Conservation (phyloP, 495 filamentous ascomycete species). For the Penicillium robsamsonii region DNA sequence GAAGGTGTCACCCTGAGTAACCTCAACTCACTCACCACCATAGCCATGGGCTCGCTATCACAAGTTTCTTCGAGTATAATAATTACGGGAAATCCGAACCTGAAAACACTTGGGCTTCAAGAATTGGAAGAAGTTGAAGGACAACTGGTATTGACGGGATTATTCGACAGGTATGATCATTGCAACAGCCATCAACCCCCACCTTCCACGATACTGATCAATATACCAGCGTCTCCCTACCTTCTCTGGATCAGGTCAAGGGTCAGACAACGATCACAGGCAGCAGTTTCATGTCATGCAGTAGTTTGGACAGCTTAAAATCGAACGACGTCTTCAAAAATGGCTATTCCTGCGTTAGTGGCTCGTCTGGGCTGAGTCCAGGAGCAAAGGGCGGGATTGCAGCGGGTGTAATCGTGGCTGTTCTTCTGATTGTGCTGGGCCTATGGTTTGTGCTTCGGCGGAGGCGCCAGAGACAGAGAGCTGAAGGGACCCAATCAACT, state of each 20-base stretch:
- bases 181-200: background rate
- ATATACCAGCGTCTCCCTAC: conserved; percentile 26
- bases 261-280: conserved; percentile 26
- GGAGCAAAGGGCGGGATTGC: conserved; percentile 36
- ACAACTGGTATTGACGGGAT: conserved; percentile 23
- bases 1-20: conserved; percentile 25
- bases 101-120: conserved; percentile 23
- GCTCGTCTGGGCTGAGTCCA: conserved; percentile 18
- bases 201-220: background rate
- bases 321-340: conserved; percentile 21
- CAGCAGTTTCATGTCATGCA: conserved; percentile 26
- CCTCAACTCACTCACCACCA: conserved; percentile 17
- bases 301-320: conserved; percentile 15
- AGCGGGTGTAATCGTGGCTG: conserved; percentile 26
- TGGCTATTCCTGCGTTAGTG: conserved; percentile 22
- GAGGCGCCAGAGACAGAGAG: conserved; percentile 19
- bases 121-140: conserved; percentile 30
- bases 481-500: background rate
- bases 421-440: conserved; percentile 27
- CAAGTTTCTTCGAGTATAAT: conserved; percentile 20
- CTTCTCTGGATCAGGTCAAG: conserved; percentile 26
- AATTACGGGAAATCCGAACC: conserved; percentile 23
- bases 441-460: conserved; percentile 25
- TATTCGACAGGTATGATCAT: conserved; percentile 27
- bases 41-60: conserved; percentile 20